Conservation (phyloP, 1,284 basidiomycete genomes). For the Kalmanozyma brasiliensis region DNA sequence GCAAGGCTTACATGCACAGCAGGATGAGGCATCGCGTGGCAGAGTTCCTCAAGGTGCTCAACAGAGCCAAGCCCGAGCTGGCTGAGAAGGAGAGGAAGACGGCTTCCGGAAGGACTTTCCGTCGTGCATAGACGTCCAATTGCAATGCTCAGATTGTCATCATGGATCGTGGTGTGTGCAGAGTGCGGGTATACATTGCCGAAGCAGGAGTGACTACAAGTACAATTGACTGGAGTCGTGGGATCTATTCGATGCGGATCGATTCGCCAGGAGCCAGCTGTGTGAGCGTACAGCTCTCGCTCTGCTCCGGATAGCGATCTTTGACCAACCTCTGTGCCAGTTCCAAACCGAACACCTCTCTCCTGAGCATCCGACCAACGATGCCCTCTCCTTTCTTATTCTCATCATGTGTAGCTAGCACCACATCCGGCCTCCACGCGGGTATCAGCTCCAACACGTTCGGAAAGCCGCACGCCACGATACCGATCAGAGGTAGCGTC, state of each 20-base stretch:
- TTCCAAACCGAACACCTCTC: constrained; percentile 10
- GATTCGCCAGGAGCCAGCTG: constrained; percentile 19
- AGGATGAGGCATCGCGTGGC: constrained; percentile 93
- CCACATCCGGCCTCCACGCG: constrained; percentile 11
- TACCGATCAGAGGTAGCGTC: constrained; percentile 35
- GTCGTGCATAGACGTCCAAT: constrained; percentile 36
- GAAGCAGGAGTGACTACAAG: too few species aligned
- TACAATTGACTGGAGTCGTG: too few species aligned
- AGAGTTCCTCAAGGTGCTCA: constrained; percentile 97
- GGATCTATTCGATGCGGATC: constrained; percentile 8
- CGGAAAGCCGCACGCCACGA: constrained; percentile 33
- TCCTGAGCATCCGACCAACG: constrained; percentile 22
- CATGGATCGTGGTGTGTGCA: too few species aligned
- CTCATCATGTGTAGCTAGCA: constrained; percentile 46
- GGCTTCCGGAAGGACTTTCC: constrained; percentile 72
- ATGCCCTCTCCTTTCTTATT: constrained; percentile 34
- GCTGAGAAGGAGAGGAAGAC: constrained; percentile 88
- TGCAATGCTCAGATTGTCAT: too few species aligned
- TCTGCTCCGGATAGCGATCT: not conserved
- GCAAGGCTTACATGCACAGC: constrained; percentile 99
- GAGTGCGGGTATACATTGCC: too few species aligned
- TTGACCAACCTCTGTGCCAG: constrained; percentile 4
- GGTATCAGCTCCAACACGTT: constrained; percentile 30
- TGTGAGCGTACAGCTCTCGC: constrained; percentile 1
- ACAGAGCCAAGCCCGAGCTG: constrained; percentile 95